Base-by-base conservation (phyloP, 345 rosid genomes). In the Dipteronia sinensis region DNA sequence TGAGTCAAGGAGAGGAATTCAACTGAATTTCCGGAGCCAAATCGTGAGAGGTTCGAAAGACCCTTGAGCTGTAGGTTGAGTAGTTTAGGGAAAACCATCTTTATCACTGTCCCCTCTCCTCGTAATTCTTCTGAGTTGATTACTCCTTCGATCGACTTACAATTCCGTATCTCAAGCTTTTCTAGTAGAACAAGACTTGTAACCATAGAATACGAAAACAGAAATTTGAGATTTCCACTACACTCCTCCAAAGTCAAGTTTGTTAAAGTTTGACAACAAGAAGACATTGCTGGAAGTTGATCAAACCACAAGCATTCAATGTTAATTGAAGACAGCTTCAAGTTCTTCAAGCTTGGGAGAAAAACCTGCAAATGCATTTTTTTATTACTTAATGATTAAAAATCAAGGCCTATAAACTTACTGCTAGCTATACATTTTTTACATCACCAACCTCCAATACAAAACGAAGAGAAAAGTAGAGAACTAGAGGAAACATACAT, bases 261-360 rank as follows among this genome's bases (percentile, higher is more conserved):
- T 6, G 53, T 70, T 22, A 84, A 29, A 72, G 11, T 20, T 40
- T 72, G 53, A 59, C n/a, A 6, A 22, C 9, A 58, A 58, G 51
- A 58, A 71, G 46, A 1, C 31, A 22, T 6, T 22, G 31, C 10
- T 7, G 49, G 31, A 25, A 25, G 61, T 55, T 71, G 49, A 22
- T 72, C 23, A 10, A 19, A 62, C 73, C 77, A 56, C 66, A 66
- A 42, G 22, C 27, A 73, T 10, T 67, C 63, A 75, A 73, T 78
- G 15, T 2, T 22, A 44, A 78, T 71, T 31, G 58, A 44, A 29
- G 8, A 56, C 13, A 65, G 11, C 38, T 17, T 53, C 31, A 78
- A n/a, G 8, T 65, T 34, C 77, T 66, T 23, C 61, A 78, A 73
- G 63, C 46, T 15, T 11, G 72, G 81, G 10, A 65, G 55, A 6